A percentile compares a stretch with the other conserved stretches of the same genome.
These are phyloP conservation scores for Blastobotrys muscicola DNA, from an alignment of 805 yeast genomes.

Conservation along the genomic window DNA sequence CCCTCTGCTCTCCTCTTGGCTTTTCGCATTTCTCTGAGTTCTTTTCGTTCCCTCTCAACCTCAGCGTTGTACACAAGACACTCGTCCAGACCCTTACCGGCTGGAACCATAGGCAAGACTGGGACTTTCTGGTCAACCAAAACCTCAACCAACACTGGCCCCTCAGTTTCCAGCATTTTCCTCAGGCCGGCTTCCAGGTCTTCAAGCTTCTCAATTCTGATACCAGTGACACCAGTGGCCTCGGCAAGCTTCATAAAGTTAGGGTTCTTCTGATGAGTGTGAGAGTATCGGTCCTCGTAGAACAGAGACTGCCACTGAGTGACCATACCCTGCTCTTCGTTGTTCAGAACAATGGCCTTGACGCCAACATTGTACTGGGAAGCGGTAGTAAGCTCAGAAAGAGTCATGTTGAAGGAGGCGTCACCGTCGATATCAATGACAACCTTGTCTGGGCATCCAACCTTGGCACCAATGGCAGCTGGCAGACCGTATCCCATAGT, in stretches of 20 bases:
- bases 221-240: constrained; percentile 84
- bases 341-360: constrained; percentile 80
- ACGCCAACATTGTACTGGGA: constrained; percentile 90
- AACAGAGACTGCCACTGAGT: constrained; percentile 98
- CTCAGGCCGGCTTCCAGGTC: constrained; percentile 51
- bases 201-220: constrained; percentile 59
- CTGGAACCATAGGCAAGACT: constrained; percentile 97
- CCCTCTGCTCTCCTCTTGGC: constrained; percentile 15
- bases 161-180: constrained; percentile 62
- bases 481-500: constrained; percentile 98
- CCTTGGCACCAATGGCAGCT: constrained; percentile 97
- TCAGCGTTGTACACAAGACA: constrained; percentile 80
- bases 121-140: constrained; percentile 85
- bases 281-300: constrained; percentile 95
- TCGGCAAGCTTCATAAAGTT: constrained; percentile 89
- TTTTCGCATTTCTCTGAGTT: constrained; percentile 25
- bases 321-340: constrained; percentile 99
- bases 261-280: constrained; percentile 94
- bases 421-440: constrained; percentile 98
- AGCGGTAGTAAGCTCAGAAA: constrained; percentile 86
- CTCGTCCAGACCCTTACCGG: constrained; percentile 89
- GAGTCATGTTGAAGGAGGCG: constrained; percentile 98
- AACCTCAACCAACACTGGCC: constrained; percentile 89
- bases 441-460: constrained; percentile 87
- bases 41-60: constrained; percentile 27